These are phyloP conservation scores for Calonectria hongkongensis DNA, from an alignment of 2,329 filamentous ascomycete genomes.

Conservation along the genomic window DNA sequence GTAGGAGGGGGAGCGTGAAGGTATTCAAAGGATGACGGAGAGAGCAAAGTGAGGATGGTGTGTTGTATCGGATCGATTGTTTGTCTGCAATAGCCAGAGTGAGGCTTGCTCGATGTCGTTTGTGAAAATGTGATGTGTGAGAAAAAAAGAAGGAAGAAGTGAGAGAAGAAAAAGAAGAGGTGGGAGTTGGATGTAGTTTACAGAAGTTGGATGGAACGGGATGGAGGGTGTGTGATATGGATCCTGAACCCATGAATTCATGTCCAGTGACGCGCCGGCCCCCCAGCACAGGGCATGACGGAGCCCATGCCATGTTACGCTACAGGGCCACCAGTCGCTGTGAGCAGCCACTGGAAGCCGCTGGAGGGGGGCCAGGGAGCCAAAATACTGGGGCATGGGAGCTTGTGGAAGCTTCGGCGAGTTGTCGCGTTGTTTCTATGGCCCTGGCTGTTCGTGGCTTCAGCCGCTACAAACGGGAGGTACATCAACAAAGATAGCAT, in stretches of 20 bases:
- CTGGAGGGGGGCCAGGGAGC: conserved; percentile 27
- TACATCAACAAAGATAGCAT: conserved; percentile 40
- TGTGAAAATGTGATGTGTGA: conserved; percentile 13
- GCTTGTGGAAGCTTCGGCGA: conserved; percentile 59
- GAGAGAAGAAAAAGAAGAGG: conserved; percentile 40
- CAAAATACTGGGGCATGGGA: conserved; percentile 54
- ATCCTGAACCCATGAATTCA: conserved; percentile 44
- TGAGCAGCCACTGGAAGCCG: conserved; percentile 46
- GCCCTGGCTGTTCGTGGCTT: conserved; percentile 19
- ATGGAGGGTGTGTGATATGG: conserved; percentile 48
- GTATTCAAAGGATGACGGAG: conserved; percentile 20
- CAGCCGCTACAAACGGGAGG: conserved; percentile 31
- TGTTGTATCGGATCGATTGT: conserved; percentile 19
- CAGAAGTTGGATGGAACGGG: conserved; percentile 48
- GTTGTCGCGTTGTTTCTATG: conserved; percentile 26
- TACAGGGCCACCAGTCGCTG: conserved; percentile 41
- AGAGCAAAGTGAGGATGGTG: conserved; percentile 10
- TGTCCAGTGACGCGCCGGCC: conserved; percentile 49
- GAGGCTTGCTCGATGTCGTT: conserved; percentile 32
- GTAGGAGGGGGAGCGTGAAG: conserved; percentile 19
- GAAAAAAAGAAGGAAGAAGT: conserved; percentile 26
- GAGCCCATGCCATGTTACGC: conserved; percentile 44
- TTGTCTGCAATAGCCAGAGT: conserved; percentile 26
- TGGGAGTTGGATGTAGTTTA: conserved; percentile 48
- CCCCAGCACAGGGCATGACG: conserved; percentile 38